phyloP scores from a whole-genome alignment of 441 rosid species.

The Adansonia madagascariensis region DNA sequence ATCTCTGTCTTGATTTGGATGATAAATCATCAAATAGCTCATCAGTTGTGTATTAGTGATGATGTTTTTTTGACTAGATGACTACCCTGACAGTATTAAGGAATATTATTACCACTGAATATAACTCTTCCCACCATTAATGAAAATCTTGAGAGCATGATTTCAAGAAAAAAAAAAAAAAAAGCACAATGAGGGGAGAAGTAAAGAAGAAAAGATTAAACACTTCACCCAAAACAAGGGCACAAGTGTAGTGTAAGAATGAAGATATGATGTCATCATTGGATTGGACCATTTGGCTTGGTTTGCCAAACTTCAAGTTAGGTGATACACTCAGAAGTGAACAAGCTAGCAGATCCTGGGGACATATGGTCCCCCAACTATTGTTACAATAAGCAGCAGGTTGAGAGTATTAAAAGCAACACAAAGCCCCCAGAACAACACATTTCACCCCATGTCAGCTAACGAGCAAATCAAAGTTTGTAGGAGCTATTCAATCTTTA shows the following conservation, averaged over 20 bases:
- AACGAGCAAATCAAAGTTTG: slow-evolving; percentile 22
- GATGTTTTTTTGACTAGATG: neutral
- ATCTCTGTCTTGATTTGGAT: slow-evolving; percentile 58
- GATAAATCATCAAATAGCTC: slow-evolving; percentile 58
- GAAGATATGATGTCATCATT: neutral
- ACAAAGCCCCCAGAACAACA: slow-evolving; percentile 22
- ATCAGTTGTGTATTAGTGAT: slow-evolving; percentile 25
- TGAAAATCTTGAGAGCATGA: neutral
- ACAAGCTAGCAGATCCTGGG: slow-evolving; percentile 28
- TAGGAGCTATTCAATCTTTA: slow-evolving; percentile 21
- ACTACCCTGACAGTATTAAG: too few species aligned
- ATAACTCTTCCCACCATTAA: too few species aligned
- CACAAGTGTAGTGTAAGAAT: neutral
- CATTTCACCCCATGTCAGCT: slow-evolving; percentile 21
- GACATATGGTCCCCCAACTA: slow-evolving; percentile 35
- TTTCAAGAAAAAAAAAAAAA: too few species aligned
- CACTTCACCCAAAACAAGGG: neutral
- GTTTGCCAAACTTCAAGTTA: slow-evolving; percentile 3
- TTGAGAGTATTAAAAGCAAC: slow-evolving; percentile 24
- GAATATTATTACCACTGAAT: too few species aligned
- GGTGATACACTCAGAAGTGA: slow-evolving; percentile 15
- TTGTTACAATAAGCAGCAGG: slow-evolving; percentile 25
- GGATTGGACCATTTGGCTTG: neutral
- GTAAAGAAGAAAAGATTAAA: neutral
- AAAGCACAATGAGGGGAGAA: neutral